A percentile compares a stretch with the other conserved stretches of the same genome.
phyloP scores from a whole-genome alignment of 169 alveolate genomes.

The Eimeria necatrix region DNA sequence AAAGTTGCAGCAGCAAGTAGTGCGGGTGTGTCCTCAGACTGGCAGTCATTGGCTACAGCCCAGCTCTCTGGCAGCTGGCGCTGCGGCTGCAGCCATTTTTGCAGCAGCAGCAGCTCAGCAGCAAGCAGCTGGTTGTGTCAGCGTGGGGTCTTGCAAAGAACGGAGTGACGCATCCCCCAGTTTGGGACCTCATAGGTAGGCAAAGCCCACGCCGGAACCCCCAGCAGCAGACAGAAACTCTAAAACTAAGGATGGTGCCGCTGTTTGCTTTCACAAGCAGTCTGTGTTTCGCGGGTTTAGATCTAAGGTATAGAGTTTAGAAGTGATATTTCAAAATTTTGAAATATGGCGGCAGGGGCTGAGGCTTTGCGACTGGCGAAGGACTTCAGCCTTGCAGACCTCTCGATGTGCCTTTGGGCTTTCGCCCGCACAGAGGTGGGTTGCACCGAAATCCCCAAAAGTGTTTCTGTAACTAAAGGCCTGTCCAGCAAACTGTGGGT shows the following conservation, averaged over 20 bases:
- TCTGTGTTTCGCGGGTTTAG: neutral
- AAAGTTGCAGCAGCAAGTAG: neutral
- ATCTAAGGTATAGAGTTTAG: neutral
- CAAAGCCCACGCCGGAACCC: neutral
- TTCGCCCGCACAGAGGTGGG: slow-evolving; percentile 68
- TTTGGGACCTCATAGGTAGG: slow-evolving; percentile 74
- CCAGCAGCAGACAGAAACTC: neutral
- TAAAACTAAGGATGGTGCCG: neutral
- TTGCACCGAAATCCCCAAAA: neutral
- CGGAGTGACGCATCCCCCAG: neutral
- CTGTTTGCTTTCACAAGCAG: neutral
- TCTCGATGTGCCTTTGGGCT: slow-evolving; percentile 77
- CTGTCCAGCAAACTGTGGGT: too few species aligned
- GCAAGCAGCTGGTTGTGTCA: slow-evolving; percentile 45
- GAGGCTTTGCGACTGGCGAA: slow-evolving; percentile 39
- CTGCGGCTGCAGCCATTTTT: slow-evolving; percentile 47
- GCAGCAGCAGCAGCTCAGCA: slow-evolving; percentile 63
- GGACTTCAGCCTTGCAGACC: slow-evolving; percentile 63
- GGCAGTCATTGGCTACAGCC: slow-evolving; percentile 63
- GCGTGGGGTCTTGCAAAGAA: slow-evolving; percentile 78
- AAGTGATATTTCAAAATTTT: neutral
- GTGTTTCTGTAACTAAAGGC: too few species aligned
- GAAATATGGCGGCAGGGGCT: neutral
- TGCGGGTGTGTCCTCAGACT: slow-evolving; percentile 39
- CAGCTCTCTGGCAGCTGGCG: slow-evolving; percentile 76